These are phyloP conservation scores for Phytophthora brassicae DNA, from an alignment of 352 stramenopile species.

Conservation along the genomic window DNA sequence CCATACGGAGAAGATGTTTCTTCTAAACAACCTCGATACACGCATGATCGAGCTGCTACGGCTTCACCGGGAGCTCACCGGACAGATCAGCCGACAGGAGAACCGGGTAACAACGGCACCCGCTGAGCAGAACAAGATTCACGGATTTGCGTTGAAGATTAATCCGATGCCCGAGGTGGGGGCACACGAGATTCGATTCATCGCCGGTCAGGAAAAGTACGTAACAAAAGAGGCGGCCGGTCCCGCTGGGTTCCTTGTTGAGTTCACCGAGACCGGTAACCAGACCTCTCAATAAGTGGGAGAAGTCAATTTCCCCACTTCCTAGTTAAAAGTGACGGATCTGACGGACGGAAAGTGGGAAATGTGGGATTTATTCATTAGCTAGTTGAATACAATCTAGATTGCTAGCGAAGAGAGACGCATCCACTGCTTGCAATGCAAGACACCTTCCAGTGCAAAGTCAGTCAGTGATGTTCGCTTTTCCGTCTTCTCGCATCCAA, in stretches of 20 bases:
- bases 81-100: slow-evolving; percentile 4
- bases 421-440: no score
- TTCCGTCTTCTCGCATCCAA: no score
- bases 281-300: no score
- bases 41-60: neutral
- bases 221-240: neutral
- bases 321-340: no score
- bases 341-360: no score
- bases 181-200: no score
- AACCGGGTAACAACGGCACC: slow-evolving; percentile 6
- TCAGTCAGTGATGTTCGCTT: no score
- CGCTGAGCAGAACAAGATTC: neutral
- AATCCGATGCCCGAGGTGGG: neutral
- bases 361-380: no score
- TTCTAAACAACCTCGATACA: slow-evolving; percentile 2
- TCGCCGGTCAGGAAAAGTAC: slow-evolving; percentile 3
- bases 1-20: slow-evolving; percentile 9
- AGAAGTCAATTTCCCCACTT: no score
- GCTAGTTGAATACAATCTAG: no score
- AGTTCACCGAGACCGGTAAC: slow-evolving; percentile 6
- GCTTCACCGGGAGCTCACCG: slow-evolving; percentile 1
- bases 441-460: no score
- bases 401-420: no score
- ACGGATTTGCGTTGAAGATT: slow-evolving; percentile 7
- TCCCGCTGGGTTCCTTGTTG: neutral